phyloP scores from a whole-genome alignment of 228 moss, liverwort and hornwort genomes.

The Sphagnum magellanicum region DNA sequence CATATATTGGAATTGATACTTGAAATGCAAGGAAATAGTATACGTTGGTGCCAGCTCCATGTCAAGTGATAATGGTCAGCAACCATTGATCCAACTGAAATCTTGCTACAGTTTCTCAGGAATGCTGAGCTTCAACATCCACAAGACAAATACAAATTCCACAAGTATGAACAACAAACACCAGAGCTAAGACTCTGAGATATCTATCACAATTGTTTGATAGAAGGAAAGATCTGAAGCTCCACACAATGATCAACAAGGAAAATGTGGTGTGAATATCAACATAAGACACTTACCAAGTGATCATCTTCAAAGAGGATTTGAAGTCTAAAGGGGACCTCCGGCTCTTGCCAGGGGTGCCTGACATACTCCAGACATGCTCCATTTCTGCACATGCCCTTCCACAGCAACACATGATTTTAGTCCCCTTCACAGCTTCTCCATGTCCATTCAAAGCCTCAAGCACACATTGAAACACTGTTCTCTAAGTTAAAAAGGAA shows the following conservation, averaged over 20 bases:
- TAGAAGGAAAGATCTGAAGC: no score
- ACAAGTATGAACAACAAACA: no score
- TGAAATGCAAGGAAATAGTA: neutral
- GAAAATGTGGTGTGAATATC: no score
- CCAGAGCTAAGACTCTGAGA: no score
- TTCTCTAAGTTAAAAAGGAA: neutral
- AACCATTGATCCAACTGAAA: no score
- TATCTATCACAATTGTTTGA: no score
- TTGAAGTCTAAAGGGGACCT: constrained; percentile 51
- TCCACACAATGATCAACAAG: no score
- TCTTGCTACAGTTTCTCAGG: no score
- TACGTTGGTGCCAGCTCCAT: neutral
- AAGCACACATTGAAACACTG: neutral
- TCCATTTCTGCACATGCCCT: constrained; percentile 35
- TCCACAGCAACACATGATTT: neutral
- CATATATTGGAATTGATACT: neutral
- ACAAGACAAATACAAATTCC: no score
- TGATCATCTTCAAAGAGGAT: constrained; percentile 77
- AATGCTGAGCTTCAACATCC: no score
- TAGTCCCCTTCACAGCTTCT: neutral
- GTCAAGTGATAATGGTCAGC: no score
- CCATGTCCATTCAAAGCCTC: neutral
- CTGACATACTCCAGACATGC: constrained; percentile 56
- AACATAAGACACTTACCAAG: constrained; percentile 33
- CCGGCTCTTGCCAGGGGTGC: constrained; percentile 75